Evolutionary conservation across 2,329 filamentous ascomycete species (phyloP).

Genomic region (Neonectria neomacrospora): DNA sequence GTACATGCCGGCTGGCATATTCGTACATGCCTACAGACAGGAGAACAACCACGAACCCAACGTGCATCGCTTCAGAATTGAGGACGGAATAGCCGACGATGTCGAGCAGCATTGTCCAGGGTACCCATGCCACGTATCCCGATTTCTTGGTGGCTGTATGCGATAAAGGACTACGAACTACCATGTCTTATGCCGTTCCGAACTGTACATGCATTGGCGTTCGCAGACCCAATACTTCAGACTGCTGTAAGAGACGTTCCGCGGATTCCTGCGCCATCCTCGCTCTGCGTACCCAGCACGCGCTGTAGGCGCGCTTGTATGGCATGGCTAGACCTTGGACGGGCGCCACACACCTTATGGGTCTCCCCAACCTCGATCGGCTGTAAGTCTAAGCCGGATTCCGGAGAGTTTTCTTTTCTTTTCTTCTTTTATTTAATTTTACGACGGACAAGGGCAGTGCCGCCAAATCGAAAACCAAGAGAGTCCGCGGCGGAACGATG

Average conservation of each 20-base stretch:
- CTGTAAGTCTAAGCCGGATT: not conserved
- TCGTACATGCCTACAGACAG: constrained; percentile 10
- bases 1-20: constrained; percentile 5
- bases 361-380: not conserved
- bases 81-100: constrained; percentile 14
- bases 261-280: not conserved
- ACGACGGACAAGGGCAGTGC: constrained; percentile 4
- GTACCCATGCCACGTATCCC: constrained; percentile 3
- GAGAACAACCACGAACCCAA: not conserved
- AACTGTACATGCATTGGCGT: constrained; percentile 5
- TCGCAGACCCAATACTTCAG: not conserved
- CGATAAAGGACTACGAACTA: constrained; percentile 1
- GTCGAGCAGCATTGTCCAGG: constrained; percentile 12
- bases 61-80: constrained; percentile 3
- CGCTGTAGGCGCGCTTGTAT: not conserved
- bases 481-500: not conserved
- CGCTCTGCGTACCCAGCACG: not conserved
- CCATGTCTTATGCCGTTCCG: constrained; percentile 4
- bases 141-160: constrained; percentile 15
- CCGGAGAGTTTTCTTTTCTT: constrained; percentile 3
- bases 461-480: not conserved
- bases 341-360: not conserved
- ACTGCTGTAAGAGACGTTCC: not conserved
- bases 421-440: constrained; percentile 3
- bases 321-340: not conserved